Conservation (phyloP, 352 stramenopile genomes). For the Phytophthora kernoviae region DNA sequence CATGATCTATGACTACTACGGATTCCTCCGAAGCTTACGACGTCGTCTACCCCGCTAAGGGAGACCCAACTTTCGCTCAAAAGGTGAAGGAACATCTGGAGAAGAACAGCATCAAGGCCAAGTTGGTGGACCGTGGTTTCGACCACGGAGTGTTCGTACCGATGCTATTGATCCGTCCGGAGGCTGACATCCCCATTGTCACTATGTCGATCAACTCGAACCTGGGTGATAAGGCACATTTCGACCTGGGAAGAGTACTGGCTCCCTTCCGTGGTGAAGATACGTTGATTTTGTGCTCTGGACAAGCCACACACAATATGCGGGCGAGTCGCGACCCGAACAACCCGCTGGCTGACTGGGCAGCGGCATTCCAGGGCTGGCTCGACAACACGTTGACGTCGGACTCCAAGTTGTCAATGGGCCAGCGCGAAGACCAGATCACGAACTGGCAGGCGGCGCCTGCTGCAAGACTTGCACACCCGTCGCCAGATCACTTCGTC, state of each 20-base stretch:
- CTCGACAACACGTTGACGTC: slow-evolving; percentile 35
- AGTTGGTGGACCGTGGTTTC: slow-evolving; percentile 67
- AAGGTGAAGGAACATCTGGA: slow-evolving; percentile 69
- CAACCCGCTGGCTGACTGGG: slow-evolving; percentile 25
- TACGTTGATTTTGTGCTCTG: slow-evolving; percentile 77
- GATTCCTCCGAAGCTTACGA: slow-evolving; percentile 89
- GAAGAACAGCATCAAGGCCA: slow-evolving; percentile 47
- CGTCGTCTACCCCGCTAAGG: slow-evolving; percentile 81
- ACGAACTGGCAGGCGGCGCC: slow-evolving; percentile 40
- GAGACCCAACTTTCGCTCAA: slow-evolving; percentile 66
- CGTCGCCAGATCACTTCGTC: slow-evolving; percentile 56
- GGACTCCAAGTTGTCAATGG: slow-evolving; percentile 30
- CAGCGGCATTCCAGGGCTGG: slow-evolving; percentile 40
- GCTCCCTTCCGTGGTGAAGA: slow-evolving; percentile 58
- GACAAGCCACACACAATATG: slow-evolving; percentile 52
- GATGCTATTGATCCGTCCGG: slow-evolving; percentile 87
- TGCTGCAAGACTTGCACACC: slow-evolving; percentile 43
- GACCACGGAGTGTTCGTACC: slow-evolving; percentile 95
- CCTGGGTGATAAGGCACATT: slow-evolving; percentile 45
- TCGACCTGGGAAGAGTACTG: slow-evolving; percentile 65
- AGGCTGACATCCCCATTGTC: slow-evolving; percentile 90
- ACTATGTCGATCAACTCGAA: slow-evolving; percentile 68
- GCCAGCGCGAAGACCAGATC: slow-evolving; percentile 33
- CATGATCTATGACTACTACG: slow-evolving; percentile 92
- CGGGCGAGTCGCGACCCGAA: slow-evolving; percentile 26